phyloP scores from a whole-genome alignment of 192 early-diverging fungal genomes.

The Phycomyces blakesleeanus region DNA sequence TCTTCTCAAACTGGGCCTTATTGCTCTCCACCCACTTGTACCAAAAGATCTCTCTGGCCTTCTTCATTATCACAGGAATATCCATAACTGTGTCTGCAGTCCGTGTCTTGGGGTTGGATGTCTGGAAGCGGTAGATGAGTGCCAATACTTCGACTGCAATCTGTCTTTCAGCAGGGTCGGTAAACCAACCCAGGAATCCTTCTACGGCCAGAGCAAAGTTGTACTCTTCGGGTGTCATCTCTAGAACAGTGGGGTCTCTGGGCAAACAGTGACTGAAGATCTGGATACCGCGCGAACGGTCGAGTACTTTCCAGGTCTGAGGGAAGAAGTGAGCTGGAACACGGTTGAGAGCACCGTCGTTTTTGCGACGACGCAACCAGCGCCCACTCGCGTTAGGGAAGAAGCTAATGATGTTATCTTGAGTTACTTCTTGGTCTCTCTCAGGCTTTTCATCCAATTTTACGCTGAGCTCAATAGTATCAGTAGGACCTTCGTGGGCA shows the following conservation, averaged over 20 bases:
- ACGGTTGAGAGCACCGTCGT: constrained; percentile 83
- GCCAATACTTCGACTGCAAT: constrained; percentile 68
- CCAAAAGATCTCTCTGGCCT: constrained; percentile 71
- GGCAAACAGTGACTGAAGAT: constrained; percentile 60
- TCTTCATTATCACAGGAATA: constrained; percentile 56
- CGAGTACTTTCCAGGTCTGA: constrained; percentile 70
- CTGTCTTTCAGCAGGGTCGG: constrained; percentile 81
- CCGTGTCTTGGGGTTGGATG: constrained; percentile 58
- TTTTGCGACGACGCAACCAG: constrained; percentile 75
- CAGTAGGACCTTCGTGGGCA: constrained; percentile 57
- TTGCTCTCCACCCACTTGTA: constrained; percentile 58
- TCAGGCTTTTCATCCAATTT: constrained; percentile 45
- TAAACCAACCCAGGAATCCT: constrained; percentile 64
- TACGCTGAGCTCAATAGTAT: constrained; percentile 46
- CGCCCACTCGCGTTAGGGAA: constrained; percentile 51
- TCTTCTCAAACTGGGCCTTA: constrained; percentile 16
- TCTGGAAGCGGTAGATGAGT: constrained; percentile 62
- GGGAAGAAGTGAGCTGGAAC: constrained; percentile 78
- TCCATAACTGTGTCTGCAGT: constrained; percentile 50
- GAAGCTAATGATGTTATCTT: constrained; percentile 40
- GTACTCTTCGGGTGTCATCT: constrained; percentile 81
- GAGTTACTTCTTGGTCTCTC: constrained; percentile 40
- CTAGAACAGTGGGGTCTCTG: constrained; percentile 73
- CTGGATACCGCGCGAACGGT: constrained; percentile 53
- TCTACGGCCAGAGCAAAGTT: constrained; percentile 83